Percentiles rank a stretch among this genome's conserved stretches.
Evolutionary conservation across 495 filamentous ascomycete genomes (phyloP).

Genomic region (Aspergillus ostianus): DNA sequence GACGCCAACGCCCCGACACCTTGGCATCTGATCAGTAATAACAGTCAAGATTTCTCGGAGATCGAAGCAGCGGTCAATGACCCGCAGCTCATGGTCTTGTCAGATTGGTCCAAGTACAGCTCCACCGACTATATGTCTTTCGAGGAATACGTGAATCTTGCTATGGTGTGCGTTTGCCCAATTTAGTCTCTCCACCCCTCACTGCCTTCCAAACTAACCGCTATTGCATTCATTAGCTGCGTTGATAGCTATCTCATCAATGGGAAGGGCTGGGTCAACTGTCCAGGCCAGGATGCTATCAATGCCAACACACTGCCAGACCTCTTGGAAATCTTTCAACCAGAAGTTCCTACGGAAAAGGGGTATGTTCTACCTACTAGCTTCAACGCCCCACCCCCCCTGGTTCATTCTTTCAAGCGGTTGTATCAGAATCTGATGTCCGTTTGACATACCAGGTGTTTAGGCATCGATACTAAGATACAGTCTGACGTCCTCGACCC

Average conservation of each 20-base stretch:
- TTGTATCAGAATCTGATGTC: too few species aligned
- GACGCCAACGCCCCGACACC: constrained; percentile 26
- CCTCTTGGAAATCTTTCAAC: too few species aligned
- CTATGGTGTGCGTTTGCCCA: too few species aligned
- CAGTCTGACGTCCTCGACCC: too few species aligned
- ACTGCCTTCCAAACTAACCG: too few species aligned
- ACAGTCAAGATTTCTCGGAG: constrained; percentile 28
- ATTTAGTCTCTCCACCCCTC: too few species aligned
- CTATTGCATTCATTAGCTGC: constrained; percentile 24
- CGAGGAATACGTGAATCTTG: too few species aligned
- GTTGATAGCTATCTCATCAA: constrained; percentile 53
- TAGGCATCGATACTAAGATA: too few species aligned
- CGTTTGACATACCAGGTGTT: too few species aligned
- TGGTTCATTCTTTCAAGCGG: not conserved
- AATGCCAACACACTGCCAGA: constrained; percentile 35
- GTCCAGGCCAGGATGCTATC: constrained; percentile 39
- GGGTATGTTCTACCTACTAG: constrained; percentile 33
- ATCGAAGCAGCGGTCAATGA: constrained; percentile 42
- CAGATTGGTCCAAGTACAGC: constrained; percentile 54
- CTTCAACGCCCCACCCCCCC: too few species aligned
- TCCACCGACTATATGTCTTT: constrained; percentile 33
- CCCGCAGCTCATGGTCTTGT: constrained; percentile 40
- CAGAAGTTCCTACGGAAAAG: constrained; percentile 36
- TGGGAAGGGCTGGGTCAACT: constrained; percentile 51
- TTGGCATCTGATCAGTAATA: constrained; percentile 37